These are phyloP conservation scores for Pelargonium nanum DNA, from an alignment of 345 rosid genomes.

Conservation along the genomic window DNA sequence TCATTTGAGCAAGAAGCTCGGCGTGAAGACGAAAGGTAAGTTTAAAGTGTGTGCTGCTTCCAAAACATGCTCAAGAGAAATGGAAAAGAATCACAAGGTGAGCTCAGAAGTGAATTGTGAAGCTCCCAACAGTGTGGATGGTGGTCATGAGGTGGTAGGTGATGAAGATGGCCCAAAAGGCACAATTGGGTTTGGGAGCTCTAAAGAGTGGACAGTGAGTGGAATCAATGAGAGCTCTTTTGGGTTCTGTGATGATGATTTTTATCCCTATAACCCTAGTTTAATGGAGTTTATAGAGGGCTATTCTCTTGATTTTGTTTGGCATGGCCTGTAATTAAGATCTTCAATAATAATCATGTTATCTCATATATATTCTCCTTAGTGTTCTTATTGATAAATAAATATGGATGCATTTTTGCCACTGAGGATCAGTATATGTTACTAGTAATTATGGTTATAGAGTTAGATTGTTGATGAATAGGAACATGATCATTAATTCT, in stretches of 20 bases:
- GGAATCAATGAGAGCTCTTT: constrained; percentile 9
- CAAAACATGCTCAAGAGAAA: background rate
- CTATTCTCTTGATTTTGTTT: constrained; percentile 12
- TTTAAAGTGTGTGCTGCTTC: background rate
- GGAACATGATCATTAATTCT: too few species aligned
- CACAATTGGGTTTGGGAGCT: background rate
- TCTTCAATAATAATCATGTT: too few species aligned
- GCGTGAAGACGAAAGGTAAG: constrained; percentile 3
- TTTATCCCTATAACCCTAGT: constrained; percentile 1
- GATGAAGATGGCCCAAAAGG: background rate
- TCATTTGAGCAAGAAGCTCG: constrained; percentile 26
- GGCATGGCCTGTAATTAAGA: constrained; percentile 10
- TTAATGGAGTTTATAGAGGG: constrained; percentile 15
- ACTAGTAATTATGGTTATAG: too few species aligned
- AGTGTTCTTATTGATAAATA: too few species aligned
- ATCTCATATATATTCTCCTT: background rate
- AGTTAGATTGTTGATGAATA: too few species aligned
- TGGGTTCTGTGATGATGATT: constrained; percentile 11
- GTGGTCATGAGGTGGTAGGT: background rate
- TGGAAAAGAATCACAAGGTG: background rate
- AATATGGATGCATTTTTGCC: too few species aligned
- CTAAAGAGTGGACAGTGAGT: background rate
- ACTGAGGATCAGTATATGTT: too few species aligned
- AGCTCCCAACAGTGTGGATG: background rate
- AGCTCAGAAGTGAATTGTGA: background rate